Evolutionary conservation across 306 rosid genomes (phyloP), one percentile per base, ranked within the genome.

Genomic region (Castanea sativa): DNA sequence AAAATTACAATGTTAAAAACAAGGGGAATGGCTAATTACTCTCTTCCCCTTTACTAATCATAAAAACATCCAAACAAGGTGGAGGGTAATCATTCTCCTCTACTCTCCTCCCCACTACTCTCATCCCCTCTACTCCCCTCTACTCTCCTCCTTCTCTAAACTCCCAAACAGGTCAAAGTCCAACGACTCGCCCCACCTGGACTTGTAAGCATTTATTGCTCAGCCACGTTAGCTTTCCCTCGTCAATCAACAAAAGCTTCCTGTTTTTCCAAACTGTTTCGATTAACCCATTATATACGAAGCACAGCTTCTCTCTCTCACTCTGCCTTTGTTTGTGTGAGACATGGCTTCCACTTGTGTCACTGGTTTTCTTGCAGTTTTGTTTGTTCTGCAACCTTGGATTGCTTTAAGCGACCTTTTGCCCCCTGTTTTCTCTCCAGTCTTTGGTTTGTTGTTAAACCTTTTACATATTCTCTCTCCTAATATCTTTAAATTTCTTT

Each of bases 361-460:
- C 52, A 27, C 58, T 74, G 80, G 76, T 71, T 20, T 81, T 63
- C 73, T 88, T 72, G 61, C 80, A 30, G 21, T 80, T 33, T 63
- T 87, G 76, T 81, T 89, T 80, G 33, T 78, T 49, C 79, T 83
- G 30, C 92, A 82, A 6, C 87, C 94, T 30, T 81, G 70, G 55
- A 20, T 67, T 19, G 86, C 89, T 57, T 56, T 69, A 20, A 78
- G 63, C 73, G 82, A 85, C 61, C 23, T 88, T 25, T 84, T 92
- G 45, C 43, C 96, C 67, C 94, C 96, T 55, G 67, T 88, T 55
- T 77, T 90, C 69, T 78, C 97, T 9, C 97, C 97, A 25, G 43
- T 91, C 76, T 71, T 80, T 38, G 97, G 98, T 92, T 79, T 69
- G 89, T 79, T 55, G 35, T 33, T 49, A 69, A 67, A 71, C 67